Evolutionary conservation across 345 rosid species (phyloP), one percentile per base, ranked within the genome.

Genomic region (Noccaea bulbosa): DNA sequence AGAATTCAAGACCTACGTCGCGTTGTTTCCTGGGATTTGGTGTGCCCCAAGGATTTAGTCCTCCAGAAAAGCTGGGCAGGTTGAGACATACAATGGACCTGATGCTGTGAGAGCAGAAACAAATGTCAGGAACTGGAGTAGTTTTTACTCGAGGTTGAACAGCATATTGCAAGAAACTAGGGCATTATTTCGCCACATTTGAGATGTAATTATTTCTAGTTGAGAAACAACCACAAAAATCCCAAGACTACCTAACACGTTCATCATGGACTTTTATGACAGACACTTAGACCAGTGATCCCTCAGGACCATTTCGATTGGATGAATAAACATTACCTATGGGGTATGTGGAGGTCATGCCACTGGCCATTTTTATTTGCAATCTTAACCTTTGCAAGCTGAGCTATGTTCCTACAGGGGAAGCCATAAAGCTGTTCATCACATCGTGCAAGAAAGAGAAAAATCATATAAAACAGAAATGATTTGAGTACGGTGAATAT

Each of bases 31-130:
- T 83, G 77, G 66, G 77, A 78, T 73, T 81, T 67, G 97, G 96
- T 2, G 84, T 89, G 38, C 98, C 98, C 97, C 98, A 89, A 7
- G 98, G 97, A 74, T 86, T 91, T 59, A 89, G 84, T 72, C 97
- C 97, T 40, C 98, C 97, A 54, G 97, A 93, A 81, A 93, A 93
- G 85, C 97, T 89, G 59, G 97, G 98, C 70, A 91, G 85, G 85
- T 93, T 91, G 39, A 93, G 93, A 74, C 98, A 91, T 11, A 89
- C 82, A 37, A 93, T 87, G 37, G 97, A 93, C 80, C 98, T 89
- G 55, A 74, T 67, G 34, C 78, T 74, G 54, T 12, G 27, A 47
- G 66, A 49, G 53, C 7, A 73, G 45, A 65, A 65, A 47, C 35
- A 47, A 47, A 65, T 27, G 71, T 65, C 11, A 35, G 66, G 16